These are phyloP conservation scores for Podaxis pistillaris DNA, from an alignment of 768 basidiomycete genomes.

Conservation along the genomic window DNA sequence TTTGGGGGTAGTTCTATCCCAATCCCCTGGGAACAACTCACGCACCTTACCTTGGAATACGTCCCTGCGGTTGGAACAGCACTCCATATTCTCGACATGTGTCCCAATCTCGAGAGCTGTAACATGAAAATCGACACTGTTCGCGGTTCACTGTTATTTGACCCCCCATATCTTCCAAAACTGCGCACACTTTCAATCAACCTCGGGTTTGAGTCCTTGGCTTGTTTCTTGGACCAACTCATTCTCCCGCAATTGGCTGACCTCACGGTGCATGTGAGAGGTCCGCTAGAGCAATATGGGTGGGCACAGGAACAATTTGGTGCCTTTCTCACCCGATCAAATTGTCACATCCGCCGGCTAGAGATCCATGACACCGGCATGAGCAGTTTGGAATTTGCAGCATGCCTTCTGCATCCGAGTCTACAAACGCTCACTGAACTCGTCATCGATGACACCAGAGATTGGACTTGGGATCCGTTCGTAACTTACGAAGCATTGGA, in stretches of 20 bases:
- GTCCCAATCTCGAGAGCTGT: slow-evolving; percentile 26
- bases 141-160: slow-evolving; percentile 22
- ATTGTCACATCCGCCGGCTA: slow-evolving; percentile 26
- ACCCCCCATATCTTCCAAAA: slow-evolving; percentile 23
- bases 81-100: slow-evolving; percentile 28
- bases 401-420: slow-evolving; percentile 26
- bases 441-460: slow-evolving; percentile 30
- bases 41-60: slow-evolving; percentile 25
- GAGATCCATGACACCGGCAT: slow-evolving; percentile 33
- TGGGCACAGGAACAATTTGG: slow-evolving; percentile 33
- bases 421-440: slow-evolving; percentile 28
- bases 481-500: slow-evolving; percentile 28
- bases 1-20: slow-evolving; percentile 22
- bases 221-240: slow-evolving; percentile 27
- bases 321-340: slow-evolving; percentile 30
- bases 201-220: slow-evolving; percentile 28
- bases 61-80: slow-evolving; percentile 27
- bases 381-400: slow-evolving; percentile 25
- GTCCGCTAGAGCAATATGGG: slow-evolving; percentile 26
- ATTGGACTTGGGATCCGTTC: slow-evolving; percentile 34
- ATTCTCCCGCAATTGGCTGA: slow-evolving; percentile 26
- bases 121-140: slow-evolving; percentile 28
- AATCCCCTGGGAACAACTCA: slow-evolving; percentile 33
- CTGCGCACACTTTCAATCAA: slow-evolving; percentile 29
- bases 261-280: slow-evolving; percentile 28